Evolutionary conservation across 768 basidiomycete genomes (phyloP).

Genomic region (Sutorius australiensis): DNA sequence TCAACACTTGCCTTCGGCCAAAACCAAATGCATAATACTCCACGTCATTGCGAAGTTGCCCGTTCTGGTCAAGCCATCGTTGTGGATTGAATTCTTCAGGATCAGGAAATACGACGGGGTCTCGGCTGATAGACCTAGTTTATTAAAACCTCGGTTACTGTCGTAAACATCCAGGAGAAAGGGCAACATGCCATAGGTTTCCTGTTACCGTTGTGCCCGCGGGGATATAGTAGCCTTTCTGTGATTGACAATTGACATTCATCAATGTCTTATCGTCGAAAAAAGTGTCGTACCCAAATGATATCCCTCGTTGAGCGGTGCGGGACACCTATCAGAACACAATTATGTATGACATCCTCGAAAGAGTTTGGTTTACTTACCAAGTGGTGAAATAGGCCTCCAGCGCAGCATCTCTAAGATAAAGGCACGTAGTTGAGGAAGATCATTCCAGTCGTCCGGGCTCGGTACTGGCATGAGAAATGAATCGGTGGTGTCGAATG

Average conservation of each 20-base stretch:
- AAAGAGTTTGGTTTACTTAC: constrained; percentile 3
- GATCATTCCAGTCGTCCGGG: constrained; percentile 30
- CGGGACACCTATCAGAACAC: constrained; percentile 38
- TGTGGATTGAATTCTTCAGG: constrained; percentile 56
- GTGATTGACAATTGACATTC: background rate
- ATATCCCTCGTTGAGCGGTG: constrained; percentile 65
- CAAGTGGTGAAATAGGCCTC: constrained; percentile 32
- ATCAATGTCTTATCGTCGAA: constrained; percentile 30
- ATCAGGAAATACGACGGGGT: constrained; percentile 52
- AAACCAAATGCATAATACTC: constrained; percentile 52
- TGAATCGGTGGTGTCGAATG: background rate
- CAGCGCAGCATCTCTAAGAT: constrained; percentile 37
- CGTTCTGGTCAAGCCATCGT: constrained; percentile 47
- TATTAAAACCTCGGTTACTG: background rate
- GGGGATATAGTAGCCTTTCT: constrained; percentile 24
- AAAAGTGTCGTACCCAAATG: constrained; percentile 42
- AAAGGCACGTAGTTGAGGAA: constrained; percentile 38
- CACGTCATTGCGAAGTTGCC: constrained; percentile 44
- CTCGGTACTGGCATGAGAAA: constrained; percentile 30
- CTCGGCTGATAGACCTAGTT: constrained; percentile 49
- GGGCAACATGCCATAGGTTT: constrained; percentile 16
- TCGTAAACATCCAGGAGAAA: no score
- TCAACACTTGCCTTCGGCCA: constrained; percentile 35
- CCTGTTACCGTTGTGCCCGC: constrained; percentile 20
- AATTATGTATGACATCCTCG: background rate